These are phyloP conservation scores for Phytophthora parvispora DNA, from an alignment of 352 stramenopile species.

Conservation along the genomic window DNA sequence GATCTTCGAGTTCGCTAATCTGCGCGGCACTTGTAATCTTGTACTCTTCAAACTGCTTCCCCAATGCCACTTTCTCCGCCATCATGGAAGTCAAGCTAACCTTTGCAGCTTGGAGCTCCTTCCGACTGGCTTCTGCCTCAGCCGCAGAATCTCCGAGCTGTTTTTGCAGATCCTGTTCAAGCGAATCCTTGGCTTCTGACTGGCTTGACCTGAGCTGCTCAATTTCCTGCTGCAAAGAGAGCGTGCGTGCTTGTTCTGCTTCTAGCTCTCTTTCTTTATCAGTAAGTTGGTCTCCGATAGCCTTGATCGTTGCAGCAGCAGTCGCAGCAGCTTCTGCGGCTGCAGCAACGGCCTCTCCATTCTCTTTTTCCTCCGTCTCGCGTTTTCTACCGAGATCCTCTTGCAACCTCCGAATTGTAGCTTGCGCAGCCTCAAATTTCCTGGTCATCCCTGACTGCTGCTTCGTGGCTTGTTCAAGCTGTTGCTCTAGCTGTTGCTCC, in stretches of 20 bases:
- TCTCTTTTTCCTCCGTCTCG: constrained; percentile 23
- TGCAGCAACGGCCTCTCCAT: constrained; percentile 29
- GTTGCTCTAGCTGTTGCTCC: constrained; percentile 33
- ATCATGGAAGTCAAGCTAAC: constrained; percentile 20
- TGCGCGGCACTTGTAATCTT: constrained; percentile 33
- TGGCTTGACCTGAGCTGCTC: constrained; percentile 21
- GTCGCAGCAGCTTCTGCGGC: constrained; percentile 21
- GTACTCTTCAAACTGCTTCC: constrained; percentile 39
- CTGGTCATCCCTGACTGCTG: constrained; percentile 25
- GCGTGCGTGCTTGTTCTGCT: constrained; percentile 12
- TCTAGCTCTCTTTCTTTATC: constrained; percentile 40
- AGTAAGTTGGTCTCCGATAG: constrained; percentile 21
- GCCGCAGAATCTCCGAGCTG: constrained; percentile 21
- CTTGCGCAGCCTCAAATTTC: constrained; percentile 44
- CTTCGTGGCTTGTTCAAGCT: constrained; percentile 32
- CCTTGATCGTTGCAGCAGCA: constrained; percentile 29
- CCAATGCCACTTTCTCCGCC: constrained; percentile 23
- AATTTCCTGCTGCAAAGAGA: constrained; percentile 38
- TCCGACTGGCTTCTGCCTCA: constrained; percentile 15
- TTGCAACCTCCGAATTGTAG: constrained; percentile 38
- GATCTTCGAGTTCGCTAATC: constrained; percentile 63
- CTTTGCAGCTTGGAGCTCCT: constrained; percentile 28
- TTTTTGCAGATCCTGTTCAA: constrained; percentile 32
- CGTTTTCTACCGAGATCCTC: constrained; percentile 37
- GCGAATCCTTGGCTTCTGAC: constrained; percentile 18